Percentiles rank a stretch among this genome's conserved stretches.
Evolutionary conservation across 129 eudicot genomes (phyloP).

Genomic region (Oenanthe sinensis): DNA sequence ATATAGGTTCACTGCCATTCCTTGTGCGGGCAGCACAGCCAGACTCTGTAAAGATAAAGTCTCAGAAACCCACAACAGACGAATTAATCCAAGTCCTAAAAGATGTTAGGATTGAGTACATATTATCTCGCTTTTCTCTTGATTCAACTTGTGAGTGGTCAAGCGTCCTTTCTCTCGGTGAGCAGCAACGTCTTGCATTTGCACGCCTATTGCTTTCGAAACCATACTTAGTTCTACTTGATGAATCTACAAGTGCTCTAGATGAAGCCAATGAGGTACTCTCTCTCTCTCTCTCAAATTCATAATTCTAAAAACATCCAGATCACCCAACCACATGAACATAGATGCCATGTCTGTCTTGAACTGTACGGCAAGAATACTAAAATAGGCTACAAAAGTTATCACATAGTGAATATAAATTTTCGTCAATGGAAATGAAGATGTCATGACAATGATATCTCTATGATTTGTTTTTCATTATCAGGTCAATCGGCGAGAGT

Average conservation of each 20-base stretch:
- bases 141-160: slow-evolving; percentile 82
- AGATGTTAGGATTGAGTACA: slow-evolving; percentile 76
- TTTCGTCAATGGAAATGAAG: background rate
- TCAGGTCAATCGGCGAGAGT: background rate
- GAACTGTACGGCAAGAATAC: background rate
- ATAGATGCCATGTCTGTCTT: background rate
- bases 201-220: slow-evolving; percentile 82
- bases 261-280: slow-evolving; percentile 93
- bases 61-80: slow-evolving; percentile 53
- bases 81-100: slow-evolving; percentile 65
- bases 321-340: background rate
- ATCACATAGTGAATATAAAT: background rate
- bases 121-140: slow-evolving; percentile 56
- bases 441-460: background rate
- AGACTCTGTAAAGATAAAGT: slow-evolving; percentile 12
- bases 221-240: slow-evolving; percentile 72
- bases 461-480: background rate
- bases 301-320: background rate
- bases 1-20: slow-evolving; percentile 50
- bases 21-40: slow-evolving; percentile 21
- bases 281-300: background rate
- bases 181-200: slow-evolving; percentile 93
- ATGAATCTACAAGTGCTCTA: slow-evolving; percentile 93
- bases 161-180: slow-evolving; percentile 89
- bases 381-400: background rate